Percentiles rank a stretch among this genome's conserved stretches.
Evolutionary conservation across 306 rosid genomes (phyloP).

Genomic region (Casuarina cunninghamiana): DNA sequence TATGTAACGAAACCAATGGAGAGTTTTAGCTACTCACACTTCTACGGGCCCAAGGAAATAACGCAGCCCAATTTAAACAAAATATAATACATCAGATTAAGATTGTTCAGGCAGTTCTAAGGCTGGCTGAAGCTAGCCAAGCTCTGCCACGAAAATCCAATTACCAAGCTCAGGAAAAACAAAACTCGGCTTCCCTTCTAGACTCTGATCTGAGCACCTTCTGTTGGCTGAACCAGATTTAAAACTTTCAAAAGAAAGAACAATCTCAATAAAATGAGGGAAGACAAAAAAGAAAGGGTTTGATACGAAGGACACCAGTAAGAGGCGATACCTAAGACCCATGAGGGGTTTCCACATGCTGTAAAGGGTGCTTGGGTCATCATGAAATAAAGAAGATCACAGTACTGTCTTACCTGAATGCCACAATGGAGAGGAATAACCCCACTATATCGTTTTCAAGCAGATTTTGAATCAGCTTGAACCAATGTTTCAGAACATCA

Average conservation of each 20-base stretch:
- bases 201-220: background rate
- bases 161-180: background rate
- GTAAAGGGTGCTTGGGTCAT: background rate
- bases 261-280: background rate
- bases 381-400: background rate
- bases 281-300: background rate
- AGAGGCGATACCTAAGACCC: background rate
- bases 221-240: background rate
- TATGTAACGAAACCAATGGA: background rate
- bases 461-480: background rate
- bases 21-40: background rate
- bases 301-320: background rate
- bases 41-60: background rate
- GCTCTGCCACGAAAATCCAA: background rate
- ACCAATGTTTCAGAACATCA: background rate
- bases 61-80: background rate
- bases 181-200: constrained; percentile 1
- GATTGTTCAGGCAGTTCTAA: background rate
- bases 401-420: background rate
- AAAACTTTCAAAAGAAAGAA: background rate
- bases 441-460: background rate
- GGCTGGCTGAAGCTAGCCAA: background rate
- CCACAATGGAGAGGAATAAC: background rate
- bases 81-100: background rate
- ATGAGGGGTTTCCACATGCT: background rate